Base-by-base conservation (phyloP, 1,139 yeast species). In the Debaryomyces sp. region DNA sequence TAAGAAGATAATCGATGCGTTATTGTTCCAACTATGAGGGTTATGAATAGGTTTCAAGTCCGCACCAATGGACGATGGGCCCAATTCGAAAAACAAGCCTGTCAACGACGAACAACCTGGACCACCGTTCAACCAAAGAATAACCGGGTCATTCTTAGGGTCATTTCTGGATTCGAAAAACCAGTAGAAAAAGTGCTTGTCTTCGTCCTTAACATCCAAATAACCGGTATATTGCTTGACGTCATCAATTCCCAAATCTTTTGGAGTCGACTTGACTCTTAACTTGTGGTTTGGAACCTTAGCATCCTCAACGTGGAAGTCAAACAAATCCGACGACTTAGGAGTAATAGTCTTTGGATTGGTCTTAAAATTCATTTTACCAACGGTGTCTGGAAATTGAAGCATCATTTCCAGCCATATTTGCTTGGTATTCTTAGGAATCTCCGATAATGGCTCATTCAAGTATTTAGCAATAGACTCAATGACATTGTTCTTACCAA, bases 211-310 rank as follows among this genome's bases (percentile, higher is more conserved):
- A 46, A 89, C 86, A 64, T 91, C 97, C 63, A 91, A 78, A 68
- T 91, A 91, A 49, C 97, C 97, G 40, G 95, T 81, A 65, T 84
- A 86, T 68, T 90, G 97, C 63, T 86, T 85, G 45, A 86, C 91
- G 38, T 75, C 73, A 69, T 91, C 97, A 52, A 91, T 68, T 29
- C 92, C 95, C 59, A 89, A 78, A 36, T 71, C 71, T 51, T 75
- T 76, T 12, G 89, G 88, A 39, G 77, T 71, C 23, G 77, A 66
- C 64, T 85, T 84, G 57, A 82, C 82, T 67, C 91, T 78, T 69
- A 86, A 77, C 54, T 77, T 68, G 64, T 85, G 85, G 65, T 77
- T 70, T 44, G 85, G 82, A 49, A 74, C 67, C 52, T 75, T 74
- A 18, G 63, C 66, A 57, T 70, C 74, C 43, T 63, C 44, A 26